These are phyloP conservation scores for Exophiala lecanii-corni DNA, from an alignment of 2,329 filamentous ascomycete genomes.

Conservation along the genomic window DNA sequence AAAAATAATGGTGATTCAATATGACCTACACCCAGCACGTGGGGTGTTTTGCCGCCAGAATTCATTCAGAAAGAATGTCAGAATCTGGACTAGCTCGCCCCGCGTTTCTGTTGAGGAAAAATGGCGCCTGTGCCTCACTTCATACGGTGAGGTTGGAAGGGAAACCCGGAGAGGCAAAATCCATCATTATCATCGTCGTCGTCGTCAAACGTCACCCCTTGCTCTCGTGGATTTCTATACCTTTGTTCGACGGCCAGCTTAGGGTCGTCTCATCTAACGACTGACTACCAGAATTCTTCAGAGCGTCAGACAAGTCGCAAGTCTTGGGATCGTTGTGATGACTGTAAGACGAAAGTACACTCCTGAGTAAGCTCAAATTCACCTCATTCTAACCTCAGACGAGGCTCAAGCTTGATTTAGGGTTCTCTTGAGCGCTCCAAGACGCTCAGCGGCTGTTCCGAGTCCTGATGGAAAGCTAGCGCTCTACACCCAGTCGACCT, in stretches of 20 bases:
- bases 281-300: too few species aligned
- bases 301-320: too few species aligned
- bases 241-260: too few species aligned
- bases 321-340: slow-evolving; percentile 14
- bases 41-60: not conserved
- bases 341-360: slow-evolving; percentile 20
- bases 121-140: not conserved
- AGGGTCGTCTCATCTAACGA: too few species aligned
- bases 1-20: slow-evolving; percentile 4
- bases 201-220: too few species aligned
- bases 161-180: not conserved
- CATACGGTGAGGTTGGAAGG: not conserved
- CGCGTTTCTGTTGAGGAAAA: slow-evolving; percentile 13
- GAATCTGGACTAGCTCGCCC: slow-evolving; percentile 14
- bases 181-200: not conserved
- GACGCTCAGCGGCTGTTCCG: slow-evolving; percentile 42
- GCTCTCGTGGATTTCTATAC: too few species aligned
- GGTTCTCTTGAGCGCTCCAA: slow-evolving; percentile 44
- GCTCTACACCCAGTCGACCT: slow-evolving; percentile 46
- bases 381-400: not conserved
- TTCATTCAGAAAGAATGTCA: not conserved
- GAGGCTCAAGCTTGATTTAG: slow-evolving; percentile 26
- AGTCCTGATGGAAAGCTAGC: slow-evolving; percentile 44
- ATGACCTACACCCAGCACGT: not conserved
- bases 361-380: slow-evolving; percentile 17